Evolutionary conservation across 306 rosid genomes (phyloP), one percentile per base, ranked within the genome.

Genomic region (Prunus mongolica): DNA sequence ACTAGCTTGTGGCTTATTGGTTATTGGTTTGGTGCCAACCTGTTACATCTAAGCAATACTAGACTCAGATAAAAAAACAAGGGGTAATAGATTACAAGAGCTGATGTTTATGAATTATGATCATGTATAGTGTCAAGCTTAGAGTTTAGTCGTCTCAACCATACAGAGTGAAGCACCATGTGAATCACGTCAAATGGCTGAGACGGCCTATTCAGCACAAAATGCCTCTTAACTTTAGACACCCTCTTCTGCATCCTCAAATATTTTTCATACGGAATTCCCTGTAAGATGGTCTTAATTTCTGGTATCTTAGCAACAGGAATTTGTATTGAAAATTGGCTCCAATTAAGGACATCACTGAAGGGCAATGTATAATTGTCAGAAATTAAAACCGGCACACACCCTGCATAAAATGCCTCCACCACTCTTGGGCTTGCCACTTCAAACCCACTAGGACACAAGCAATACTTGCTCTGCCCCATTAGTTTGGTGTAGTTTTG

Each of bases 381-480:
- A 0, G 93, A 87, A 13, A 93, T 80, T 20, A 93, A 78, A 6
- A 93, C 93, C 0, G 97, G 97, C 0, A 93, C 91, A 63, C 96
- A 93, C 0, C 90, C 96, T 8, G 85, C 41, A 13, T 76, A 75
- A 28, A 89, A 86, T 3, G 97, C 80, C 30, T 88, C 90, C 18
- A 86, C 93, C 4, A 90, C 7, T 63, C 97, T 89, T 0, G 97
- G 97, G 62, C 97, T 93, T 0, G 96, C 97, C 15, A 90, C 97
- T 78, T 93, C 96, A 46, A 73, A 89, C 0, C 97, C 97, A 78
- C 97, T 93, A 1, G 96, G 96, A 72, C 96, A 90, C 80, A 93
- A 69, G 44, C 97, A 89, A 56, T 84, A 93, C 78, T 77, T 93
- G 85, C 90, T 86, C 0, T 57, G 79, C 0, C 80, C 87, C 86